phyloP scores from a whole-genome alignment of 306 rosid species.

The Casuarina glauca region DNA sequence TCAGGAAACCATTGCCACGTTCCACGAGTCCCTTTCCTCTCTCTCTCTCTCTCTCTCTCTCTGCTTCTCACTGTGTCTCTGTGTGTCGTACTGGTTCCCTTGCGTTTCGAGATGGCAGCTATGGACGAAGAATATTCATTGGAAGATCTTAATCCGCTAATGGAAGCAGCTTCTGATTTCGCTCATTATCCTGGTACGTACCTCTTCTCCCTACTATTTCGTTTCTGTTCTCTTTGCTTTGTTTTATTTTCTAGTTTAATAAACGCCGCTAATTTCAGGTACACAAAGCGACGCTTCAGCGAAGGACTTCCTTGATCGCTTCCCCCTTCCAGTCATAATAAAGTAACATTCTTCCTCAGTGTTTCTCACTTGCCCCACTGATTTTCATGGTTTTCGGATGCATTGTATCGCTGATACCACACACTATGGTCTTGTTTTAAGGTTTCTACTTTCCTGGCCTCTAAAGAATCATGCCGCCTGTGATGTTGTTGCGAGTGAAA shows the following conservation, averaged over 20 bases:
- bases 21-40: not conserved
- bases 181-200: slow-evolving; percentile 58
- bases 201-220: not conserved
- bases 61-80: not conserved
- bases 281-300: slow-evolving; percentile 62
- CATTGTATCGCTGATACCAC: not conserved
- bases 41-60: too few relatives aligned
- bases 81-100: not conserved
- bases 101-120: not conserved
- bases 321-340: slow-evolving; percentile 71
- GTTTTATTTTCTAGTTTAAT: not conserved
- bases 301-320: slow-evolving; percentile 62
- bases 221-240: not conserved
- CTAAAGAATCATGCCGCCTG: not conserved
- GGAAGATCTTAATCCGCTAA: slow-evolving; percentile 61
- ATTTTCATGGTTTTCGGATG: not conserved
- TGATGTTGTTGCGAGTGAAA: not conserved
- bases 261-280: slow-evolving; percentile 42
- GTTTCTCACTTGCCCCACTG: slow-evolving; percentile 1
- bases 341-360: slow-evolving; percentile 37
- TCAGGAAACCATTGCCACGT: not conserved
- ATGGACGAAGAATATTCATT: slow-evolving; percentile 50
- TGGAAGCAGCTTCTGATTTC: slow-evolving; percentile 70
- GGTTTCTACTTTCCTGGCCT: not conserved
- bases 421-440: not conserved